Conservation (phyloP, 352 stramenopile genomes). For the Pythium dissotocum region DNA sequence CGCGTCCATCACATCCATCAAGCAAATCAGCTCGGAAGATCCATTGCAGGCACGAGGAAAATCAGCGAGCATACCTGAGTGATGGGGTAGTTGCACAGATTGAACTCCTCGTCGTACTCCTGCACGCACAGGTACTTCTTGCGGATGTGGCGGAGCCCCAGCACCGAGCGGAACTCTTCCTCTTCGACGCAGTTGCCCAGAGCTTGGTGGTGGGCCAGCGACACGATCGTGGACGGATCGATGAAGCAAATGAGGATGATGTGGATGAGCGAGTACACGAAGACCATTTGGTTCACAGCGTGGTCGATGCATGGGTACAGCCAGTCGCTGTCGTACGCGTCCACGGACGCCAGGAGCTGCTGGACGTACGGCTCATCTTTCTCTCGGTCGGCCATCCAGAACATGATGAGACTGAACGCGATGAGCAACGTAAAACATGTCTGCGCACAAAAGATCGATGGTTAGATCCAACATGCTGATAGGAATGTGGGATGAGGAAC, state of each 20-base stretch:
- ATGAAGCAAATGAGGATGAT: constrained; percentile 60
- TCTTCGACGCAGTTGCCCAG: constrained; percentile 66
- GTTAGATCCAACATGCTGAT: not conserved
- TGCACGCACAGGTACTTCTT: constrained; percentile 74
- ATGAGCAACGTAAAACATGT: constrained; percentile 57
- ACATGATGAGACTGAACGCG: constrained; percentile 48
- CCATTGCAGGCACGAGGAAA: not conserved
- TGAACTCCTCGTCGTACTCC: constrained; percentile 85
- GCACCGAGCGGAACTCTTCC: constrained; percentile 59
- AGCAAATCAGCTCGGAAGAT: not conserved
- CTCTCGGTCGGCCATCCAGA: constrained; percentile 74
- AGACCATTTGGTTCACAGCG: constrained; percentile 81
- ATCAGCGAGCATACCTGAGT: constrained; percentile 40
- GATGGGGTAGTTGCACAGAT: constrained; percentile 78
- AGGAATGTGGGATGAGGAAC: not conserved
- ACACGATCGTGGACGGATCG: constrained; percentile 71
- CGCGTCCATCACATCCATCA: not conserved
- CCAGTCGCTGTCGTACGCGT: constrained; percentile 84
- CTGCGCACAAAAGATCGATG: constrained; percentile 26
- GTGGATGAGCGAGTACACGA: constrained; percentile 64
- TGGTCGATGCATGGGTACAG: constrained; percentile 75
- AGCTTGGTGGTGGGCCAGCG: constrained; percentile 71
- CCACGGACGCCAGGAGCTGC: constrained; percentile 52
- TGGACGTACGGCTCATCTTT: constrained; percentile 59
- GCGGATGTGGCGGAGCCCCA: constrained; percentile 56